Evolutionary conservation across 2,329 filamentous ascomycete species (phyloP).

Genomic region (Diaporthe humulicola): DNA sequence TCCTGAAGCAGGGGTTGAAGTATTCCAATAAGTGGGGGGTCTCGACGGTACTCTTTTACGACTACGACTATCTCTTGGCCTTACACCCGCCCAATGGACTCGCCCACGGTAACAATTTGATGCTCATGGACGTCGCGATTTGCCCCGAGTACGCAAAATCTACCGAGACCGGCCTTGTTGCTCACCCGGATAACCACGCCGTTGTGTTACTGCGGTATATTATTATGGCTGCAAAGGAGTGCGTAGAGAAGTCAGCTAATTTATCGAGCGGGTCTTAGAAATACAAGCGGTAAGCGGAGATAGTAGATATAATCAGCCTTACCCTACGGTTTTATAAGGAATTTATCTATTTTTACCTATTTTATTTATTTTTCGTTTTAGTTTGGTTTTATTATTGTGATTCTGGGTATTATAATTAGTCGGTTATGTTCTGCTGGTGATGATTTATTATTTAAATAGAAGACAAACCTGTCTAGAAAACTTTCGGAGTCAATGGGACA

Average conservation of each 20-base stretch:
- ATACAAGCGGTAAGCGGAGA: too few relatives aligned
- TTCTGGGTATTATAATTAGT: too few relatives aligned
- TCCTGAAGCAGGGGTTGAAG: not conserved
- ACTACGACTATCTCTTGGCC: not conserved
- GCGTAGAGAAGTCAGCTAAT: not conserved
- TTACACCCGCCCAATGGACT: not conserved
- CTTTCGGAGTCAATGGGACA: too few relatives aligned
- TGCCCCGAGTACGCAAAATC: not conserved
- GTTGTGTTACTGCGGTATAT: not conserved
- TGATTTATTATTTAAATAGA: too few relatives aligned
- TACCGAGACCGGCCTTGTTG: not conserved
- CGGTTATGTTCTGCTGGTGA: too few relatives aligned
- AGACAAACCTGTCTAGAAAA: too few relatives aligned
- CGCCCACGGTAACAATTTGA: not conserved
- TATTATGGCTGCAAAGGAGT: not conserved
- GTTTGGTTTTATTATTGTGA: too few relatives aligned
- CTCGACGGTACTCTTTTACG: not conserved
- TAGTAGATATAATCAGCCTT: too few relatives aligned
- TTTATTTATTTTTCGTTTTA: too few relatives aligned
- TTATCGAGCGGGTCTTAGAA: not conserved
- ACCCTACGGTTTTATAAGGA: too few relatives aligned
- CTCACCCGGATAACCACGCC: not conserved
- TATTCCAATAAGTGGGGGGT: not conserved
- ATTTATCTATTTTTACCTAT: too few relatives aligned
- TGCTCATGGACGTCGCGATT: not conserved